Base-by-base conservation (phyloP, 345 rosid species). In the Microcos paniculata region DNA sequence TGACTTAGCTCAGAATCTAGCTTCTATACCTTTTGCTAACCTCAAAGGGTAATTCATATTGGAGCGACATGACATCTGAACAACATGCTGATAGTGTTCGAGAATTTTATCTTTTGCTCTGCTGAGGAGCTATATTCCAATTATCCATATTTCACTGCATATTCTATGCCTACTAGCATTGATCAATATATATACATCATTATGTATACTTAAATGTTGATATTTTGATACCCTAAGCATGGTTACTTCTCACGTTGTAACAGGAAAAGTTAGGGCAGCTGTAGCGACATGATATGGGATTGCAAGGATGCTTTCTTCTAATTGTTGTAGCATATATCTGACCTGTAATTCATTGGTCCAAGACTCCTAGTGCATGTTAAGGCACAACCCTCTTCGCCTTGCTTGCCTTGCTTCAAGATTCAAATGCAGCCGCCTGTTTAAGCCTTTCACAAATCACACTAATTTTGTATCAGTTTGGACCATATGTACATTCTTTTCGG, bases 231-330 rank as follows among this genome's bases (percentile, higher is more conserved):
- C 57, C 55, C 31, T 55, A 35, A 74, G 14, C 49, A 38, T 13
- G 69, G 67, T 63, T 76, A 21, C 79, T 67, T 70, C 59, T 70
- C 81, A 48, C 77, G 77, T 71, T 71, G 73, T 68, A 67, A 84
- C 92, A 94, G 97, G 98, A 94, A 77, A 90, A 82, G 72, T 83
- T 94, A 75, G 97, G 97, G 42, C 97, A 90, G 74, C 86, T 76
- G 65, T 94, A 89, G 84, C 85, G 52, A 49, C 46, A 21, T 11
- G 63, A 59, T 74, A 18, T 62, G 30, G 56, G 63, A 72, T 55
- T 49, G 55, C 48, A 52, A 43, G 58, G 55, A 12, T 49, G 42
- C 28, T 35, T 40, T 51, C 42, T 33, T 45, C 35, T 1, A 6
- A 14, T 33, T 57, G 38, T 46, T 57, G 77, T 13, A 31, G 15